Evolutionary conservation across 345 rosid genomes (phyloP).

Genomic region (Camelina sativa): DNA sequence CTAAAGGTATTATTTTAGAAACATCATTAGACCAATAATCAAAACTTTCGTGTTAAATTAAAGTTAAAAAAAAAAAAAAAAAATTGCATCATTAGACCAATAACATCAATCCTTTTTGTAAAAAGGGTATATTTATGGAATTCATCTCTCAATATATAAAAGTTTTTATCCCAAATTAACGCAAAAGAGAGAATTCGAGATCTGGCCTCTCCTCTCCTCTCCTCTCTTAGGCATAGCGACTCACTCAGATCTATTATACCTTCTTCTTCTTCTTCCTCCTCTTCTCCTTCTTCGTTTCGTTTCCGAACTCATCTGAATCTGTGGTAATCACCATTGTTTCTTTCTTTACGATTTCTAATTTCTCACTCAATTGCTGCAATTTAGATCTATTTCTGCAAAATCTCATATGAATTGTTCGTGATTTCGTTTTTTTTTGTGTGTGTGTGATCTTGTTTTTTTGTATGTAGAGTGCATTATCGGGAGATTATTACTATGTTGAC

Average conservation of each 20-base stretch:
- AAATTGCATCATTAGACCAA: not conserved
- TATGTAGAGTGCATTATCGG: conserved; percentile 4
- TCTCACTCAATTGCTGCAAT: conserved; percentile 8
- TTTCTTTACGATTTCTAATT: not conserved
- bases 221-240: not conserved
- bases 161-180: not conserved
- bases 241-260: conserved; percentile 5
- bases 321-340: not conserved
- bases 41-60: too few relatives aligned
- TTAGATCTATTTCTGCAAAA: not conserved
- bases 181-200: not conserved
- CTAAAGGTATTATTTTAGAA: too few relatives aligned
- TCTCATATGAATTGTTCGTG: not conserved
- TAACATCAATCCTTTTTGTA: not conserved
- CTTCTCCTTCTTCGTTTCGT: not conserved
- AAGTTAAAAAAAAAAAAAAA: not conserved
- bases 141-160: not conserved
- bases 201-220: not conserved
- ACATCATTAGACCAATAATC: too few relatives aligned
- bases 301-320: not conserved
- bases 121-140: not conserved
- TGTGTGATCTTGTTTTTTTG: not conserved
- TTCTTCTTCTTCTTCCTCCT: not conserved
- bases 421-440: not conserved
- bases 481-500: conserved; percentile 52